Base-by-base conservation (phyloP, 2,329 filamentous ascomycete species). In the Paramyrothecium roridum region DNA sequence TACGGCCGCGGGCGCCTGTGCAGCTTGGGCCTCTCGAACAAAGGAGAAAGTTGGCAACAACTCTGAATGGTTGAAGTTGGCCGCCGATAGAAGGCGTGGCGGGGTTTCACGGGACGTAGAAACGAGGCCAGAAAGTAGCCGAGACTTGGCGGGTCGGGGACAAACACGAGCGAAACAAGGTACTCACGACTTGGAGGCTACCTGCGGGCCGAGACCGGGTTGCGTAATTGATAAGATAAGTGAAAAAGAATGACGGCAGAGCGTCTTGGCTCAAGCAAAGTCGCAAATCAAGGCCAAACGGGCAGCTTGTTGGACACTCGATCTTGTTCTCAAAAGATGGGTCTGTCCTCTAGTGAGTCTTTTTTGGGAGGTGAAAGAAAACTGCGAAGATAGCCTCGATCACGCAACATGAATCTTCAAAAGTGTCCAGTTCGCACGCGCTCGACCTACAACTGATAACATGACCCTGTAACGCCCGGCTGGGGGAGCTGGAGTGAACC, bases 401-500 rank as follows among this genome's bases (percentile, higher is more conserved):
- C 26, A 30, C 10, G 26, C 26, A 30, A 30, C 26, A 30, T 10
- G 26, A 30, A 30, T 30, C 26, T 30, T 10, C 26, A 30, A 30
- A n/a, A 10, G 26, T 10, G 6, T 30, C 26, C 26, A 30, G 26
- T 6, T 30, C 10, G 10, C 26, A 30, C 6, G 26, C 26, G 26
- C 26, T 30, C 26, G 26, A 30, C 26, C 26, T 30, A 30, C 26
- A 30, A 30, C 26, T 30, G 26, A 30, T 4, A 30, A 30, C 26
- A 30, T 30, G 26, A 43, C 23, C n/a, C 46, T 16, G 19, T 50
- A 37, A 50, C 37, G 19, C 21, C 19, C 19, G 13, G 4, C 22
- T 49, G 40, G 19, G 30, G 19, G 26, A 46, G 43, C 22, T 30
- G 19, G 37, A 62, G 48, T 30, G 56, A 56, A 55, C 65, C 65